Evolutionary conservation across 2,329 filamentous ascomycete genomes (phyloP), one percentile per base, ranked within the genome.

Genomic region (Colletotrichum lupini): DNA sequence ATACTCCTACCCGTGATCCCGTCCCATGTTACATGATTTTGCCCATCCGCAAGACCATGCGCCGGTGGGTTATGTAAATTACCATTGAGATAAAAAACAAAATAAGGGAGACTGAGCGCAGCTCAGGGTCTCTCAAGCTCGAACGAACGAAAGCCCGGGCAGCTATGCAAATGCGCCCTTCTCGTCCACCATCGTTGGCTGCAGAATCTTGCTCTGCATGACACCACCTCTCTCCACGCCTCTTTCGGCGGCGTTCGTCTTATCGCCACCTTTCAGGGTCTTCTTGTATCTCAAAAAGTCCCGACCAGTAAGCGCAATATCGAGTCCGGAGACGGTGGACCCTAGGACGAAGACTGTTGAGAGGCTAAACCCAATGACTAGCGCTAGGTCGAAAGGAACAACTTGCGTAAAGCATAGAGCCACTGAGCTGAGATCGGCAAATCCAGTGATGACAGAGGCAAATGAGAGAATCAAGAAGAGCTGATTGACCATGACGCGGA

Each of bases 341-440:
- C 77, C 79, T 0, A 80, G 57, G 16, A 76, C 60, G 32, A 79
- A 78, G 28, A 77, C 61, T 7, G 73, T 74, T 1, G 74, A 75
- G 1, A 82, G 67, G 0, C 68, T 63, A 46, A 80, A 77, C 4
- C 79, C 81, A 5, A 77, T 7, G 7, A 68, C 26, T 4, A 82
- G 53, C 9, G 76, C 77, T 8, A 75, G 28, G 57, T 80, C 77
- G 32, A 82, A 78, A 2, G 78, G 68, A 6, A 82, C 58, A 19
- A 78, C 58, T 16, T 77, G 77, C 6, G 78, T 79, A 32, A 80
- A 58, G 65, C 80, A 80, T 24, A 82, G 73, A 1, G 77, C 68
- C 14, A 81, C 75, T 9, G 72, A 72, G 58, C 76, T 78, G 3
- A 82, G 69, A 42, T 80, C 80, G 1, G 75, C 67, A 52, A 82